Evolutionary conservation across 345 rosid genomes (phyloP), one percentile per base, ranked within the genome.

Genomic region (Lepidium aucheri): DNA sequence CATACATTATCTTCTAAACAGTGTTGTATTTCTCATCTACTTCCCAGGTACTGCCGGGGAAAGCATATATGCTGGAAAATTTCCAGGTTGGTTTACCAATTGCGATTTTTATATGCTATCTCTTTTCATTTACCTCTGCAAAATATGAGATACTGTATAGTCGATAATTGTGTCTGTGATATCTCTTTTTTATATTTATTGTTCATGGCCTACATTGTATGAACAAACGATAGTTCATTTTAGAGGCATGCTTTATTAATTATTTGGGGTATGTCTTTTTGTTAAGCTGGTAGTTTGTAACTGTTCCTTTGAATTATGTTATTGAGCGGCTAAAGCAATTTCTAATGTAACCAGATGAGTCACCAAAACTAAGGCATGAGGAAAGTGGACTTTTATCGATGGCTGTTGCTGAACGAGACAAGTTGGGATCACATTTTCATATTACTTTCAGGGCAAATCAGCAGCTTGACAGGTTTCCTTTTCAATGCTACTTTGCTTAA

Each of bases 41-140:
- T 57, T 65, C 78, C 60, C 80, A 94, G 99, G 99, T 39, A 79
- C 89, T 72, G 78, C 82, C 72, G 99, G 99, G 67, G 97, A 94
- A 76, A 88, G 96, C 82, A 90, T 94, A 56, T 94, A 85, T 69
- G 93, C 74, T 39, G 88, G 79, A 17, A 84, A 82, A 42, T 94
- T 94, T 83, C 96, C 99, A 53, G 99, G 99, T 94, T 64, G 74
- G 89, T 73, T 43, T 73, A 12, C 49, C 39, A 28, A 28, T 17
- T 60, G 9, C 10, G 14, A 20, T 45, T 8, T 60, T 43, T 60
- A 43, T 18, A 20, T 44, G 63, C 50, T 3, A 10, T 66, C 41
- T 42, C 50, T 52, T 72, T 51, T 58, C 45, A 14, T 40, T 72
- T 50, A 41, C 32, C 35, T 38, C 46, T 0, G 4, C 33, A 72